phyloP scores from a whole-genome alignment of 73 alveolate species.

The Paramecium pentaurelia region DNA sequence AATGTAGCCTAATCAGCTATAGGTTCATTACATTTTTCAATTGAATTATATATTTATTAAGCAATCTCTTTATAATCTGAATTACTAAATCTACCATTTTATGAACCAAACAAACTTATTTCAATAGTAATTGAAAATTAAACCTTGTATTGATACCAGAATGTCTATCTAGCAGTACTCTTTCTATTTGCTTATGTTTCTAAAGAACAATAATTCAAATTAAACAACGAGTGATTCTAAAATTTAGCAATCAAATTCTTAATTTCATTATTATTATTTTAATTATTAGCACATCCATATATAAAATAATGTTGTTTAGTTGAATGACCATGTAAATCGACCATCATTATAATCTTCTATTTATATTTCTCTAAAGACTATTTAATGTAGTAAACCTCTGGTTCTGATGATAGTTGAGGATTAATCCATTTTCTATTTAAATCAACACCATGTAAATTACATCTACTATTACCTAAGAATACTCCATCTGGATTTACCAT shows the following conservation, averaged over 20 bases:
- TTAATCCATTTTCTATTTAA: constrained; percentile 24
- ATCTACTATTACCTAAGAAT: constrained; percentile 45
- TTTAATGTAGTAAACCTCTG: background rate
- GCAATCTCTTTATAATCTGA: background rate
- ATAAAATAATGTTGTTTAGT: background rate
- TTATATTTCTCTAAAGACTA: background rate
- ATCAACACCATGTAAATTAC: constrained; percentile 36
- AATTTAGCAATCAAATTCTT: background rate
- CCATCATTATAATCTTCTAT: background rate
- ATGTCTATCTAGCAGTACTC: background rate
- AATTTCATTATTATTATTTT: background rate
- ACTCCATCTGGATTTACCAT: constrained; percentile 38
- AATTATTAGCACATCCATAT: constrained; percentile 13
- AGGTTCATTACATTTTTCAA: background rate
- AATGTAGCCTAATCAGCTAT: background rate
- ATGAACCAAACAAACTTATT: background rate
- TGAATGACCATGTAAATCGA: constrained; percentile 60
- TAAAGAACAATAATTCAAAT: background rate
- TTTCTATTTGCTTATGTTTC: background rate
- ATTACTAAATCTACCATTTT: background rate
- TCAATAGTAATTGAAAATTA: background rate
- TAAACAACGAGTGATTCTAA: background rate
- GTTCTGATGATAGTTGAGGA: constrained; percentile 53
- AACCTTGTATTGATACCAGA: background rate
- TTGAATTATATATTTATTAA: background rate